Evolutionary conservation across 1,139 yeast species (phyloP).

Genomic region (Geotrichum candidum): DNA sequence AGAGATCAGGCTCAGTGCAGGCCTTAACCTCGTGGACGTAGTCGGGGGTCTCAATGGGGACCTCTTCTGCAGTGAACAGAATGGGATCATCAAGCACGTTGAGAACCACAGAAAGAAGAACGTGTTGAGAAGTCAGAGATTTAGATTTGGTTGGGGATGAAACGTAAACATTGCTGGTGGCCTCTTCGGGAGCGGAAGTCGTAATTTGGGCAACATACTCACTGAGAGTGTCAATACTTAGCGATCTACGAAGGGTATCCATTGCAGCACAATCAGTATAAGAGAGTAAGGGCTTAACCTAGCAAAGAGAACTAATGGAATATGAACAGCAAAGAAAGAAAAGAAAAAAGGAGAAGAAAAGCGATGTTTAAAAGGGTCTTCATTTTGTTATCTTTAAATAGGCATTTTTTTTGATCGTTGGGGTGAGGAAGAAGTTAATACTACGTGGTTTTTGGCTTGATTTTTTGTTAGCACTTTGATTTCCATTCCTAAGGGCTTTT

Average conservation of each 20-base stretch:
- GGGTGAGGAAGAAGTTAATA: no score
- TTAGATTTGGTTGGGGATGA: neutral
- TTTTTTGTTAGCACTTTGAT: no score
- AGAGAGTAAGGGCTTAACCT: no score
- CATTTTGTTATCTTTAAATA: no score
- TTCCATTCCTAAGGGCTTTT: no score
- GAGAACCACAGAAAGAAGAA: slow-evolving; percentile 22
- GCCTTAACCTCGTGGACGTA: slow-evolving; percentile 17
- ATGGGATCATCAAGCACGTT: slow-evolving; percentile 20
- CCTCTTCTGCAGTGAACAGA: slow-evolving; percentile 19
- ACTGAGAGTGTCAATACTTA: slow-evolving; percentile 21
- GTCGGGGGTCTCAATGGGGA: slow-evolving; percentile 24
- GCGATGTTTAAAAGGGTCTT: no score
- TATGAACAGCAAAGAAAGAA: no score
- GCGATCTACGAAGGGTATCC: slow-evolving; percentile 17
- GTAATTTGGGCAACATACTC: slow-evolving; percentile 16
- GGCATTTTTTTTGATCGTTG: no score
- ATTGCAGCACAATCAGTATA: neutral
- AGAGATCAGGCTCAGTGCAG: slow-evolving; percentile 24
- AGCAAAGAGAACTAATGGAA: no score
- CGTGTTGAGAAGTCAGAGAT: slow-evolving; percentile 10
- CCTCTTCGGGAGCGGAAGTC: neutral
- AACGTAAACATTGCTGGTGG: neutral
- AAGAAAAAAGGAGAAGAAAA: no score
- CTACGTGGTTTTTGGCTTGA: no score